phyloP scores from a whole-genome alignment of 1,284 basidiomycete species.

The Omphalotus olearius region DNA sequence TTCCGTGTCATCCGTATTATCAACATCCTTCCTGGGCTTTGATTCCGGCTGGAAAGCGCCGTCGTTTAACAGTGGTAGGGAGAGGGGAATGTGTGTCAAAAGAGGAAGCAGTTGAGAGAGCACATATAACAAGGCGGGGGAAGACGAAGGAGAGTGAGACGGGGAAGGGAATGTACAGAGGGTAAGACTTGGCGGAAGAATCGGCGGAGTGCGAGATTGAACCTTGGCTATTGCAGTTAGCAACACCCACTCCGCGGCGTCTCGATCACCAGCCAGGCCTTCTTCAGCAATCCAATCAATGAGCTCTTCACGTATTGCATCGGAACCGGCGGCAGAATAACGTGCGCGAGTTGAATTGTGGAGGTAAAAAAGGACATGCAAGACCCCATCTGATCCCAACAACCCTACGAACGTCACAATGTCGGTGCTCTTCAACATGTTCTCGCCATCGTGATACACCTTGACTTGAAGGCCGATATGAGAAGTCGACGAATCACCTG shows the following conservation, averaged over 20 bases:
- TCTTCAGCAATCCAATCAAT: constrained; percentile 69
- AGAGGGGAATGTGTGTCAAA: constrained; percentile 45
- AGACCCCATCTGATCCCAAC: constrained; percentile 57
- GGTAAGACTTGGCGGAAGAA: constrained; percentile 67
- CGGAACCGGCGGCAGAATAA: constrained; percentile 27
- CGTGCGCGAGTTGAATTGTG: constrained; percentile 30
- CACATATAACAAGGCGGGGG: constrained; percentile 46
- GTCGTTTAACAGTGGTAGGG: constrained; percentile 59
- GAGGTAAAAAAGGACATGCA: constrained; percentile 61
- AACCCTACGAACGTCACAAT: constrained; percentile 67
- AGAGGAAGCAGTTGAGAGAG: constrained; percentile 55
- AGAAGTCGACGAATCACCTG: constrained; percentile 36
- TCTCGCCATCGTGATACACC: constrained; percentile 34
- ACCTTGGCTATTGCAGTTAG: constrained; percentile 61
- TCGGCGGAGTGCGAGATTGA: constrained; percentile 62
- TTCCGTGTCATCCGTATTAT: constrained; percentile 24
- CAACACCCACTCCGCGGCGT: constrained; percentile 78
- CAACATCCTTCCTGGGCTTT: constrained; percentile 23
- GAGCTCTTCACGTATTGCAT: constrained; percentile 43
- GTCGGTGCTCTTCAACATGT: constrained; percentile 53
- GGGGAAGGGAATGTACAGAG: constrained; percentile 57
- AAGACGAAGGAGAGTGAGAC: constrained; percentile 8
- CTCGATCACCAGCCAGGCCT: constrained; percentile 60
- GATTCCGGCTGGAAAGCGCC: constrained; percentile 61
- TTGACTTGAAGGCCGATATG: constrained; percentile 70